These are phyloP conservation scores for Phlebopus sp. DNA, from an alignment of 1,284 basidiomycete species.

Conservation along the genomic window DNA sequence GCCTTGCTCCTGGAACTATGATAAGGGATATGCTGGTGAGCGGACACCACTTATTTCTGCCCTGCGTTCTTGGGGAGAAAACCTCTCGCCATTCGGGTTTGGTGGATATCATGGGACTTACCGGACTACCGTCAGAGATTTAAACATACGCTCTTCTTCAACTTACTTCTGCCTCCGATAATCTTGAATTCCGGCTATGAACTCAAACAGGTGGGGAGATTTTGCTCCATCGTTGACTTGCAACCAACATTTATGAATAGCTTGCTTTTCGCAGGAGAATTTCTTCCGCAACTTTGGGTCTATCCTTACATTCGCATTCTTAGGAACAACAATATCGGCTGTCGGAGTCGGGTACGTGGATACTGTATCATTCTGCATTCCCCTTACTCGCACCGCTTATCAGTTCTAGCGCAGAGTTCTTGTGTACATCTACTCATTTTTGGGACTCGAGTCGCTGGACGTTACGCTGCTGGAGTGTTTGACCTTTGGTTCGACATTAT, in stretches of 20 bases:
- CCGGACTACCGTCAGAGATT: conserved; percentile 62
- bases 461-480: conserved; percentile 89
- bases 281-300: conserved; percentile 98
- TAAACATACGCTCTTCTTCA: conserved; percentile 98
- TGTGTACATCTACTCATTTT: conserved; percentile 91
- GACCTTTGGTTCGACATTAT: conserved; percentile 94
- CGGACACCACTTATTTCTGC: conserved; percentile 20
- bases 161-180: conserved; percentile 94
- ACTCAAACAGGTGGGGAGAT: conserved; percentile 78
- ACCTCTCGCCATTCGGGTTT: neutral
- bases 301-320: conserved; percentile 94
- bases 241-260: neutral
- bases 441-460: conserved; percentile 84
- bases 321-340: conserved; percentile 96
- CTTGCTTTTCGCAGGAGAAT: conserved; percentile 68
- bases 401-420: conserved; percentile 70
- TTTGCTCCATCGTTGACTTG: neutral
- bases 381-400: conserved; percentile 34
- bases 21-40: conserved; percentile 97
- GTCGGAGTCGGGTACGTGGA: conserved; percentile 87
- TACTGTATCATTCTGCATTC: neutral
- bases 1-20: conserved; percentile 88
- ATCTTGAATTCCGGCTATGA: conserved; percentile 98
- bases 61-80: neutral
- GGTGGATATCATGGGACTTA: conserved; percentile 1